Evolutionary conservation across 1,284 basidiomycete genomes (phyloP).

Genomic region (Ustilago vetiveriae): DNA sequence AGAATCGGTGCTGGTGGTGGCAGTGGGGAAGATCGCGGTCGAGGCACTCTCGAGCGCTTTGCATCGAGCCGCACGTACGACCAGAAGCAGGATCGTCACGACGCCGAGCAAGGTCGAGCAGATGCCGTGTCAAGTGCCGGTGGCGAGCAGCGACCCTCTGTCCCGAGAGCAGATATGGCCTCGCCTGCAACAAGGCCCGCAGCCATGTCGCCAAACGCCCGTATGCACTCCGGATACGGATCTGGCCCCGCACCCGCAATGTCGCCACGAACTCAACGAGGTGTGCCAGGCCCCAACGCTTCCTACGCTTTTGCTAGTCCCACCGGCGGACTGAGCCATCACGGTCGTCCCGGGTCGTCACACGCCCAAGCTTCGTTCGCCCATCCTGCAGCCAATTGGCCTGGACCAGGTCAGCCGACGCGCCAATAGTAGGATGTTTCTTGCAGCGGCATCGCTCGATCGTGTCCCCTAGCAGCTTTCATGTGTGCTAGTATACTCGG

Average conservation of each 20-base stretch:
- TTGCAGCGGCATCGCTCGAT: background rate
- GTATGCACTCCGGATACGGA: conserved; percentile 14
- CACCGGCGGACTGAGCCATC: conserved; percentile 10
- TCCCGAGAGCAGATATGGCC: conserved; percentile 1
- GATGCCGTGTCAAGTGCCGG: background rate
- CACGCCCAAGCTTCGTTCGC: conserved; percentile 5
- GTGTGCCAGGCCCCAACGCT: conserved; percentile 21
- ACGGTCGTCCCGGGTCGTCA: conserved; percentile 10
- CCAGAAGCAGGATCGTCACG: conserved; percentile 37
- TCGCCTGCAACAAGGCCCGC: conserved; percentile 5
- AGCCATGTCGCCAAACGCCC: conserved; percentile 28
- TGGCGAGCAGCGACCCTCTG: conserved; percentile 5
- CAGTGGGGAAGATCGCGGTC: conserved; percentile 23
- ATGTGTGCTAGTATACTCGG: background rate
- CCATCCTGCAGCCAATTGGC: background rate
- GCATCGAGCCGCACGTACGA: conserved; percentile 40
- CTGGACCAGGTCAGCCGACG: conserved; percentile 7
- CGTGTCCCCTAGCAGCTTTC: background rate
- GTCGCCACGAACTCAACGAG: conserved; percentile 26
- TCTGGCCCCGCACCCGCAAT: conserved; percentile 4
- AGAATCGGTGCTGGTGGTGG: conserved; percentile 7
- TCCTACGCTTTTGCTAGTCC: conserved; percentile 37
- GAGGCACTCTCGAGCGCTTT: conserved; percentile 34
- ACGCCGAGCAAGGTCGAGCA: conserved; percentile 21
- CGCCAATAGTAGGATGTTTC: background rate